These are phyloP conservation scores for Trichoderma gamsii DNA, from an alignment of 495 filamentous ascomycete species.

Conservation along the genomic window DNA sequence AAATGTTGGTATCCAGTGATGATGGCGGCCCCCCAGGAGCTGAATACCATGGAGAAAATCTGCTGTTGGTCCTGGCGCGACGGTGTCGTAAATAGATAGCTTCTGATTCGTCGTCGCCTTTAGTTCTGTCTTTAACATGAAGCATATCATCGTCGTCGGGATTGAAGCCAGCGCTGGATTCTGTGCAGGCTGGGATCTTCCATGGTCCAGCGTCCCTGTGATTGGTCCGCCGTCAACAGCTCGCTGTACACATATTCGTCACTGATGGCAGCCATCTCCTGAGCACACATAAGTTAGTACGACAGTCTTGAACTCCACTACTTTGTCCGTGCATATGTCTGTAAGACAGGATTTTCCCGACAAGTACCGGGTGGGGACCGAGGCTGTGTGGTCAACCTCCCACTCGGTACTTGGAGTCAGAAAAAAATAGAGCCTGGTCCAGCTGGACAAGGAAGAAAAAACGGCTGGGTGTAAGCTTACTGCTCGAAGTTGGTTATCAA, in stretches of 20 bases:
- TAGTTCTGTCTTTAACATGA: not conserved
- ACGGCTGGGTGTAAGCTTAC: conserved; percentile 36
- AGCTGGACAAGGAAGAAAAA: not conserved
- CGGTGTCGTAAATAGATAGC: no score
- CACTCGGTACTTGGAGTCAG: not conserved
- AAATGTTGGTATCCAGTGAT: not conserved
- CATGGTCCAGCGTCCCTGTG: conserved; percentile 65
- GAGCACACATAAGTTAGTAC: conserved; percentile 12
- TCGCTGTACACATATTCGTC: conserved; percentile 61
- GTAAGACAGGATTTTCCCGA: not conserved
- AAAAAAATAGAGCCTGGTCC: not conserved
- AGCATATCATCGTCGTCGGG: conserved; percentile 20
- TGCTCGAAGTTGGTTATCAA: conserved; percentile 54
- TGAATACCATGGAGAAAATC: not conserved
- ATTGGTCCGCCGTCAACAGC: conserved; percentile 56
- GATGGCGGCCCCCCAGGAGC: not conserved
- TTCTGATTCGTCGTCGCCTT: no score
- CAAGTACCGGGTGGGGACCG: not conserved
- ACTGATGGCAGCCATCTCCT: conserved; percentile 65
- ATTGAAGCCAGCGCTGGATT: conserved; percentile 47
- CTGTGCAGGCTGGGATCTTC: conserved; percentile 59
- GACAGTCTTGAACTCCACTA: not conserved
- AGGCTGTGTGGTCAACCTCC: not conserved
- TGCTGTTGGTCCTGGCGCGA: not conserved
- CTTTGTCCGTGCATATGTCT: conserved; percentile 1